Evolutionary conservation across 140 eudicot species (phyloP), one percentile per base, ranked within the genome.

Genomic region (Bidens hawaiensis): DNA sequence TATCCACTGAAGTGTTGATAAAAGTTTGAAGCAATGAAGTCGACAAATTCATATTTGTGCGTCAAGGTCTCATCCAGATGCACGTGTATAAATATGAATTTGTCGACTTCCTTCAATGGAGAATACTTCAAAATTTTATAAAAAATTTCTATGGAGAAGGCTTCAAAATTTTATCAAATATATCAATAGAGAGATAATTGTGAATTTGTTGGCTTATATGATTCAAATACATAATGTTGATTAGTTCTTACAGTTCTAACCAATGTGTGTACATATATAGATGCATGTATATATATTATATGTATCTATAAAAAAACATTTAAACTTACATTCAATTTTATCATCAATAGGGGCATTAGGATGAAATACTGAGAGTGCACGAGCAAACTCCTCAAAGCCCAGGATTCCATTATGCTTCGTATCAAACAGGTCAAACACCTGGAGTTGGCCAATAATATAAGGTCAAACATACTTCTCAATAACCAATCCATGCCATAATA

Each of bases 331-430:
- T 30, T 74, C 73, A 51, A 83, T 83, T 68, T 80, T 83, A 31
- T 80, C 84, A 49, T 83, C 86, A 46, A 74, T 60, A 14, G 83
- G 82, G 63, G 89, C 89, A 69, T 79, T 74, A 30, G 89, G 89
- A 72, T 79, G 83, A 59, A 79, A 83, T 18, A 83, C 83, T 12
- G 89, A 83, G n/a, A 83, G 83, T 25, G 83, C 86, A 66, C 83
- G 81, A 14, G 90, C 86, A 70, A 79, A 83, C 67, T 79, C 90
- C 61, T 79, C 81, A 10, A 83, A 83, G 18, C 79, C 90, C 53
- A 86, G 58, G 48, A 79, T 75, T 52, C 94, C 89, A 53, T 79
- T 82, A 62, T 82, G 94, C 76, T 85, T 82, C 56, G 75, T 82
- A 60, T 86, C 95, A 65, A 86, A 82, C 68, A 82, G 64, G 76